A percentile compares a stretch with the other conserved stretches of the same genome.
Evolutionary conservation across 2,329 filamentous ascomycete species (phyloP).

Genomic region (Aspergillus sp.): DNA sequence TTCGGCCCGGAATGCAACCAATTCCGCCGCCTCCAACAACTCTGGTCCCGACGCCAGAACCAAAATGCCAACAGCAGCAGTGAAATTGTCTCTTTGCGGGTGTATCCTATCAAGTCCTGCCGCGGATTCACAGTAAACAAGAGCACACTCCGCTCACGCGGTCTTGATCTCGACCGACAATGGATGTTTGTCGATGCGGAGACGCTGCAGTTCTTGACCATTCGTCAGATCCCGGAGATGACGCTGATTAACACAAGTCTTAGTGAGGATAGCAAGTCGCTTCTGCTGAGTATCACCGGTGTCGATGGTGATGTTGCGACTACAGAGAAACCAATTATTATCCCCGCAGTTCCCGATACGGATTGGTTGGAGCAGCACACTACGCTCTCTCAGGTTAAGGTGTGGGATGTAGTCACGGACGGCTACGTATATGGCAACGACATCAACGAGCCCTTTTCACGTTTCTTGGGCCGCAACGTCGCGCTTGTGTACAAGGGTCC

Average conservation of each 20-base stretch:
- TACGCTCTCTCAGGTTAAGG: conserved; percentile 43
- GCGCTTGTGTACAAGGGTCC: conserved; percentile 58
- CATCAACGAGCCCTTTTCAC: conserved; percentile 49
- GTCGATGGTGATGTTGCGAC: conserved; percentile 15
- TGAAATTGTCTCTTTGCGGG: conserved; percentile 39
- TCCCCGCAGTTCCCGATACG: conserved; percentile 50
- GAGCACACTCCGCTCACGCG: conserved; percentile 48
- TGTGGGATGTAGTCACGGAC: conserved; percentile 56
- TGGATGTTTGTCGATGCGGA: conserved; percentile 60
- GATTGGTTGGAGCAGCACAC: conserved; percentile 52
- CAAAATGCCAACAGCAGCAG: conserved; percentile 11
- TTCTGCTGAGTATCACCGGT: conserved; percentile 43
- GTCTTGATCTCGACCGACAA: conserved; percentile 55
- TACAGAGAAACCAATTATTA: conserved; percentile 35
- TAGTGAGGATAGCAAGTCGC: conserved; percentile 37
- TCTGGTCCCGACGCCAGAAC: conserved; percentile 6
- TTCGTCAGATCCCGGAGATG: conserved; percentile 55
- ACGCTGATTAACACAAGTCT: conserved; percentile 55
- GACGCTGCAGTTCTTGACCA: conserved; percentile 54
- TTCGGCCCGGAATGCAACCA: conserved; percentile 7
- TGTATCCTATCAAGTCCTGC: conserved; percentile 63
- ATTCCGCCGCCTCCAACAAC: conserved; percentile 6
- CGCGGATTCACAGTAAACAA: conserved; percentile 52
- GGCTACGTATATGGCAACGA: conserved; percentile 47
- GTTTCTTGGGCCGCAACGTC: conserved; percentile 51